phyloP scores from a whole-genome alignment of 208 protist species.

The Willaertia magna region DNA sequence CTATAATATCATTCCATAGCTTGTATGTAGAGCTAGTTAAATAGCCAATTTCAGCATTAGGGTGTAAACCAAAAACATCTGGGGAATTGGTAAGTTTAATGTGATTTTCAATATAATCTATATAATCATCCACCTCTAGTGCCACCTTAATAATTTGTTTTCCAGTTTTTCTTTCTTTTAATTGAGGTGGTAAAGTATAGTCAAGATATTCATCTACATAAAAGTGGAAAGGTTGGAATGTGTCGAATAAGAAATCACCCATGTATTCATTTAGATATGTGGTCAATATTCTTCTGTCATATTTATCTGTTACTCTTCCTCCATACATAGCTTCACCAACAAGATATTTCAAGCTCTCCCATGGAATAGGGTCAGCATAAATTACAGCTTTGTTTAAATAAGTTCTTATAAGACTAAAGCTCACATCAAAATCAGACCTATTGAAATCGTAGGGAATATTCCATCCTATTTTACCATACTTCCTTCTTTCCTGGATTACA shows the following conservation, averaged over 20 bases:
- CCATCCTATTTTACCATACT: constrained; percentile 96
- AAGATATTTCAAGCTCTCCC: constrained; percentile 94
- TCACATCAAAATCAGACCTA: constrained; percentile 94
- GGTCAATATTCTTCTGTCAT: constrained; percentile 90
- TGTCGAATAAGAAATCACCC: constrained; percentile 98
- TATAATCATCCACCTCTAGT: constrained; percentile 55
- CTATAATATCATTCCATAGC: constrained; percentile 84
- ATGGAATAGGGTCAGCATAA: constrained; percentile 86
- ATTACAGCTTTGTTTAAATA: constrained; percentile 89
- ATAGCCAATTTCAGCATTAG: constrained; percentile 96
- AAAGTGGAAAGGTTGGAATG: constrained; percentile 95
- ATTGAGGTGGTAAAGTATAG: constrained; percentile 70
- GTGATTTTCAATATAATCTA: constrained; percentile 60
- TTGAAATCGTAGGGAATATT: constrained; percentile 99
- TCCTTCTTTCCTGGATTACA: constrained; percentile 91
- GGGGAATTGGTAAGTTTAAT: constrained; percentile 84
- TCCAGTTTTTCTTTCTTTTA: constrained; percentile 25
- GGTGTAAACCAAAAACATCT: constrained; percentile 94
- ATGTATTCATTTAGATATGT: constrained; percentile 98
- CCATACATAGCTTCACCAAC: constrained; percentile 98
- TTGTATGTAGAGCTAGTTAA: constrained; percentile 73
- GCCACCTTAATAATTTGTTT: constrained; percentile 49
- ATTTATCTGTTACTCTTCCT: constrained; percentile 92
- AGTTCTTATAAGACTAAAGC: constrained; percentile 82
- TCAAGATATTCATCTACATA: constrained; percentile 66